Conservation (phyloP, 805 yeast species). For the Clavispora santaluciae region DNA sequence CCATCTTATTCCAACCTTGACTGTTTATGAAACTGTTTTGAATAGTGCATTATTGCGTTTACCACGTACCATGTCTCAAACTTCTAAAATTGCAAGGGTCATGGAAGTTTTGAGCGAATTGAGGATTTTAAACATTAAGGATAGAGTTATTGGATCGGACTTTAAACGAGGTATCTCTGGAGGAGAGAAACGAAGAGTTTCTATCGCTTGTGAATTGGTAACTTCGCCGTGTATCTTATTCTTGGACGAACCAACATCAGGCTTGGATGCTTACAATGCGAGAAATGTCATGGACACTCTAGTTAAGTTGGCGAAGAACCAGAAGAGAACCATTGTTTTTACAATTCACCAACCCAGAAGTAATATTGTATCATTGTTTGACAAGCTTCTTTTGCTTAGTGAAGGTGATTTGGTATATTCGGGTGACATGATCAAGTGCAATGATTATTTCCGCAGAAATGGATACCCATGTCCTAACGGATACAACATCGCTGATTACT, state of each 20-base stretch:
- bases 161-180: constrained; percentile 90
- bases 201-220: constrained; percentile 89
- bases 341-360: constrained; percentile 98
- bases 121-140: constrained; percentile 77
- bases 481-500: constrained; percentile 88
- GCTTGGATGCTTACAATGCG: constrained; percentile 91
- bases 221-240: constrained; percentile 82
- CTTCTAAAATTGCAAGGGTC: constrained; percentile 73
- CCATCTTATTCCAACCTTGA: constrained; percentile 80
- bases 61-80: constrained; percentile 72
- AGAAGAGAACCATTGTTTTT: constrained; percentile 82
- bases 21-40: constrained; percentile 92
- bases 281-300: constrained; percentile 83
- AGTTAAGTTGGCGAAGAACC: constrained; percentile 71
- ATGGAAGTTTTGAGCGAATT: constrained; percentile 80
- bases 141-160: constrained; percentile 82
- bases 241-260: constrained; percentile 92
- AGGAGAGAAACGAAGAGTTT: constrained; percentile 87
- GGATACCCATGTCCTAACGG: constrained; percentile 86
- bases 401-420: constrained; percentile 85
- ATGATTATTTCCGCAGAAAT: constrained; percentile 65
- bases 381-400: constrained; percentile 72
- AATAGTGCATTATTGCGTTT: constrained; percentile 86
- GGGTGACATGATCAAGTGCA: constrained; percentile 73
- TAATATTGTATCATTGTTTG: constrained; percentile 88